Evolutionary conservation across 192 early-diverging fungal genomes (phyloP).

Genomic region (Coemansia sp.): DNA sequence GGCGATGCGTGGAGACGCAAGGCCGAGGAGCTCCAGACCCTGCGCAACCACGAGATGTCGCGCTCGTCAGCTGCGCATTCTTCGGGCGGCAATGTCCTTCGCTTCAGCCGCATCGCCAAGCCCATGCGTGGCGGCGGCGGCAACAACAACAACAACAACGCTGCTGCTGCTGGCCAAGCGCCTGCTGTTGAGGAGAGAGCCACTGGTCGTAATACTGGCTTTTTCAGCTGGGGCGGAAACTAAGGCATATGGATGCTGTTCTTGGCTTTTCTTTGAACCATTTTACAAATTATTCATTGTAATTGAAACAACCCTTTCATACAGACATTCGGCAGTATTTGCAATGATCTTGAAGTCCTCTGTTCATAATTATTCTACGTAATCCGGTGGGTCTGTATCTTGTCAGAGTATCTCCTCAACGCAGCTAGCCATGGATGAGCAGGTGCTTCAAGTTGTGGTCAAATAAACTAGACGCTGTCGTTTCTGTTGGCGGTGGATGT

Average conservation of each 20-base stretch:
- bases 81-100: constrained; percentile 41
- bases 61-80: constrained; percentile 14
- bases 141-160: constrained; percentile 2
- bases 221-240: constrained; percentile 49
- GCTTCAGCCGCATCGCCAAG: constrained; percentile 84
- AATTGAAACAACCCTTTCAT: background rate
- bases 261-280: too few species aligned
- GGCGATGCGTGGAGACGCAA: constrained; percentile 79
- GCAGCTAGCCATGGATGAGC: too few species aligned
- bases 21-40: constrained; percentile 62
- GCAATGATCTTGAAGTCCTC: too few species aligned
- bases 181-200: constrained; percentile 33
- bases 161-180: constrained; percentile 2
- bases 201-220: constrained; percentile 28
- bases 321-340: too few species aligned
- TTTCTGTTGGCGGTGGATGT: too few species aligned
- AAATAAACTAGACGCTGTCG: too few species aligned
- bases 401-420: too few species aligned
- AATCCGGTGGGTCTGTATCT: too few species aligned
- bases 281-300: too few species aligned
- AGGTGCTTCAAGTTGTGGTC: too few species aligned
- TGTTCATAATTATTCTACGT: too few species aligned
- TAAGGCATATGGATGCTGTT: background rate
- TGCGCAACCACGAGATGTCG: constrained; percentile 35
- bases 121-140: constrained; percentile 86